Conservation (phyloP, 345 rosid species). For the Ceriops tagal region DNA sequence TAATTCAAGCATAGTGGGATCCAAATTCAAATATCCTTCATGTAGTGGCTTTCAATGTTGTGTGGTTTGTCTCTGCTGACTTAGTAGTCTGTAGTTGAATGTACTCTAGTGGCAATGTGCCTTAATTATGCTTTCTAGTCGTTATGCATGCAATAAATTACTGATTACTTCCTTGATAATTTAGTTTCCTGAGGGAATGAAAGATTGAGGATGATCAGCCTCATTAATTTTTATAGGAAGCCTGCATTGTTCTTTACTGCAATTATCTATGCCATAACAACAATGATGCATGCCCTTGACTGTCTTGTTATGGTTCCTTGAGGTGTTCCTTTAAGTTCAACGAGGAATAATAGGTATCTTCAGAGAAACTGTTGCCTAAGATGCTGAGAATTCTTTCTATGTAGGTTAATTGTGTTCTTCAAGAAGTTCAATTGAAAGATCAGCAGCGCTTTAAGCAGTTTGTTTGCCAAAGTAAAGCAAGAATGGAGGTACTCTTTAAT, state of each 20-base stretch:
- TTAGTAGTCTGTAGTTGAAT: too few relatives aligned
- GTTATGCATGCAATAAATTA: too few relatives aligned
- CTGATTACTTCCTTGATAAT: too few relatives aligned
- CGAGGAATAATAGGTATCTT: background rate
- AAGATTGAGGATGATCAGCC: too few relatives aligned
- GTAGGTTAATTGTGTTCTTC: conserved; percentile 74
- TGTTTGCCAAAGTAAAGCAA: conserved; percentile 93
- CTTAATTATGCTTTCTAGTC: background rate
- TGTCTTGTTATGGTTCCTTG: background rate
- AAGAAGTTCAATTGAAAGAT: conserved; percentile 93
- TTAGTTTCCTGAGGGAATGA: too few relatives aligned
- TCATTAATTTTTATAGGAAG: background rate
- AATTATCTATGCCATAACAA: too few relatives aligned
- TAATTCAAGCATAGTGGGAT: background rate
- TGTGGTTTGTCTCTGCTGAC: background rate
- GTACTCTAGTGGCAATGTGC: background rate
- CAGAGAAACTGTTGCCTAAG: background rate
- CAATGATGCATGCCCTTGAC: background rate
- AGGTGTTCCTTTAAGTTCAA: background rate
- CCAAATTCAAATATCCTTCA: background rate
- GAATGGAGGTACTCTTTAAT: conserved; percentile 73
- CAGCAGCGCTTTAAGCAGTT: conserved; percentile 96
- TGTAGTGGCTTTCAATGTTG: background rate
- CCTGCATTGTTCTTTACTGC: too few relatives aligned
- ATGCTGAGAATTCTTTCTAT: conserved; percentile 13